phyloP scores from a whole-genome alignment of 192 early-diverging fungal species.

The Coemansia sp. region DNA sequence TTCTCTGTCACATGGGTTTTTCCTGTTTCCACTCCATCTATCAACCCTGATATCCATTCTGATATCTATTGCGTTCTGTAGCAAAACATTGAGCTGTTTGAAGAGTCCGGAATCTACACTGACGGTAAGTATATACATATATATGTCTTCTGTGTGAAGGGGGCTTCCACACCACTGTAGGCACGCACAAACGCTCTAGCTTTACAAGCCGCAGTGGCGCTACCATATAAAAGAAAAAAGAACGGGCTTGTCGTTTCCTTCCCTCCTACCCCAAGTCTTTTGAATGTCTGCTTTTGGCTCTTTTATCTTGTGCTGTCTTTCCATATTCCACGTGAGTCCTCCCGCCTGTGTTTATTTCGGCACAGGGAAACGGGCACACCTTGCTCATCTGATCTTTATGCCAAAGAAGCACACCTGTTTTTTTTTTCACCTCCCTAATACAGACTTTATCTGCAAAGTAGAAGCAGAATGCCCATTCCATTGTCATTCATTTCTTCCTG shows the following conservation, averaged over 20 bases:
- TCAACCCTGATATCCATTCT: no score
- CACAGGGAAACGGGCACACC: conserved; percentile 13
- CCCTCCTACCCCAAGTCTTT: background rate
- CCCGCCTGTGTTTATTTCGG: conserved; percentile 5
- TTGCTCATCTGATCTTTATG: background rate
- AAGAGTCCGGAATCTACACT: conserved; percentile 62
- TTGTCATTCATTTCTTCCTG: background rate
- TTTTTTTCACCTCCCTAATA: background rate
- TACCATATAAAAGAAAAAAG: background rate
- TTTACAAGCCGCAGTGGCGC: no score
- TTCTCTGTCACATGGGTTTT: background rate
- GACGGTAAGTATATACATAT: conserved; percentile 48
- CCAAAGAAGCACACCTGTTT: background rate
- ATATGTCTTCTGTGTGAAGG: background rate
- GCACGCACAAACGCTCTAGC: no score
- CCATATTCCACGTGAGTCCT: background rate
- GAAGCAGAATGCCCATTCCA: background rate
- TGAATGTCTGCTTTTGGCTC: no score
- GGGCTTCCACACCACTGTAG: background rate
- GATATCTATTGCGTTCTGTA: conserved; percentile 24
- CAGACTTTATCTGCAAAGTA: no score
- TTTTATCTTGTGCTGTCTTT: conserved; percentile 1
- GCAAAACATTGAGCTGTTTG: conserved; percentile 65
- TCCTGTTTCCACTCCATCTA: background rate
- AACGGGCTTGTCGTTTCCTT: background rate